These are phyloP conservation scores for Nakaseomyces uthaithaninus DNA, from an alignment of 1,139 yeast species.

Conservation along the genomic window DNA sequence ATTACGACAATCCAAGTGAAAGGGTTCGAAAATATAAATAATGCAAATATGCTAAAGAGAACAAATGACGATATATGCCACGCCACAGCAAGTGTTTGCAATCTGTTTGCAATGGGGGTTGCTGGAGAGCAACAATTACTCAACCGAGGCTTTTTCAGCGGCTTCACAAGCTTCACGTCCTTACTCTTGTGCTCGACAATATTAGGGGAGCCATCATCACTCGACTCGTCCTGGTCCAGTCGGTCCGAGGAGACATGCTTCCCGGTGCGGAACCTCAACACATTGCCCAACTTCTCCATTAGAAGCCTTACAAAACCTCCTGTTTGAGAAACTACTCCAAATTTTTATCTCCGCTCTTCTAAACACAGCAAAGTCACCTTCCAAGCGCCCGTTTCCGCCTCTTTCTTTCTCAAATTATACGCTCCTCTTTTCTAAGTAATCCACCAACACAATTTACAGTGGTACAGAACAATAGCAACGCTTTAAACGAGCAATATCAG, in stretches of 20 bases:
- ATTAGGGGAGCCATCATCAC: slow-evolving; percentile 6
- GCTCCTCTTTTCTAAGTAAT: too few relatives aligned
- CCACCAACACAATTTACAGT: too few relatives aligned
- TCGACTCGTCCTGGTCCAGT: slow-evolving; percentile 6
- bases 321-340: too few relatives aligned
- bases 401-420: too few relatives aligned
- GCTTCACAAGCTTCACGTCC: slow-evolving; percentile 2
- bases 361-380: too few relatives aligned
- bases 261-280: neutral
- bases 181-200: slow-evolving; percentile 4
- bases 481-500: too few relatives aligned
- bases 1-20: slow-evolving; percentile 59
- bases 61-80: slow-evolving; percentile 77
- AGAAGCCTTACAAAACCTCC: too few relatives aligned
- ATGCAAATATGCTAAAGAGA: slow-evolving; percentile 43
- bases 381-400: too few relatives aligned
- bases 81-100: slow-evolving; percentile 64
- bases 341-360: too few relatives aligned
- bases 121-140: slow-evolving; percentile 4
- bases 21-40: slow-evolving; percentile 57
- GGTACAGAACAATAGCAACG: too few relatives aligned
- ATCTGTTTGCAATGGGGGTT: slow-evolving; percentile 51
- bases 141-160: slow-evolving; percentile 2
- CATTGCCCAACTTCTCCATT: neutral
- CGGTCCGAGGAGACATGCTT: slow-evolving; percentile 2